Conservation (phyloP, 371 early-diverging fungal genomes). For the Mortierella polycephala region DNA sequence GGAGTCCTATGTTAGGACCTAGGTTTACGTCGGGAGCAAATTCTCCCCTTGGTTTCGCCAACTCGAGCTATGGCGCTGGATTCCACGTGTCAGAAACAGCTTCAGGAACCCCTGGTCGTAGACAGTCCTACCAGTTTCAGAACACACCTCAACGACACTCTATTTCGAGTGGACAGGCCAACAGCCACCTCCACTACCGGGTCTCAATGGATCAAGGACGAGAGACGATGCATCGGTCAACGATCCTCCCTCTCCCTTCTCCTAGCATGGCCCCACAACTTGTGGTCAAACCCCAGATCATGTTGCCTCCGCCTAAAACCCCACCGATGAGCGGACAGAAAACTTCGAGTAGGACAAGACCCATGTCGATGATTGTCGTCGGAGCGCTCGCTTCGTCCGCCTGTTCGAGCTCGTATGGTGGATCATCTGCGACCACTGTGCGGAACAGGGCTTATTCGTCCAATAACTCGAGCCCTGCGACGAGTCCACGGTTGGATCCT, state of each 20-base stretch:
- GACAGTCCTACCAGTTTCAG: slow-evolving; percentile 27
- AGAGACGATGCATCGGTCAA: slow-evolving; percentile 35
- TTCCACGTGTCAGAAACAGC: slow-evolving; percentile 9
- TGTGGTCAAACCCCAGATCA: slow-evolving; percentile 52
- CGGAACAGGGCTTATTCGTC: slow-evolving; percentile 29
- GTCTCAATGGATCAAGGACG: slow-evolving; percentile 44
- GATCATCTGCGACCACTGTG: slow-evolving; percentile 1
- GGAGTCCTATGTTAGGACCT: slow-evolving; percentile 34
- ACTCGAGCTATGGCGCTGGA: slow-evolving; percentile 12
- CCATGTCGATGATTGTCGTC: slow-evolving; percentile 43
- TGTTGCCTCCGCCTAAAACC: slow-evolving; percentile 46
- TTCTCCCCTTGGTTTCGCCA: slow-evolving; percentile 23
- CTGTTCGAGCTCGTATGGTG: slow-evolving; percentile 29
- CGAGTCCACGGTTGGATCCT: slow-evolving; percentile 45
- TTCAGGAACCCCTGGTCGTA: slow-evolving; percentile 7
- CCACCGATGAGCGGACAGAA: slow-evolving; percentile 47
- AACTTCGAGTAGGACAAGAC: slow-evolving; percentile 30
- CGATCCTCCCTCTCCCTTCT: slow-evolving; percentile 34
- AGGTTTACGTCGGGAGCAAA: slow-evolving; percentile 33
- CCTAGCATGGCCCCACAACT: slow-evolving; percentile 38
- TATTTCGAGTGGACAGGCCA: slow-evolving; percentile 32
- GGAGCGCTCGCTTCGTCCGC: slow-evolving; percentile 20
- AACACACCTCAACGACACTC: slow-evolving; percentile 36
- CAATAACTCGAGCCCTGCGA: slow-evolving; percentile 47
- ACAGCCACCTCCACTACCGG: slow-evolving; percentile 17